These are phyloP conservation scores for Triangularia verruculosa DNA, from an alignment of 2,329 filamentous ascomycete species.

Conservation along the genomic window DNA sequence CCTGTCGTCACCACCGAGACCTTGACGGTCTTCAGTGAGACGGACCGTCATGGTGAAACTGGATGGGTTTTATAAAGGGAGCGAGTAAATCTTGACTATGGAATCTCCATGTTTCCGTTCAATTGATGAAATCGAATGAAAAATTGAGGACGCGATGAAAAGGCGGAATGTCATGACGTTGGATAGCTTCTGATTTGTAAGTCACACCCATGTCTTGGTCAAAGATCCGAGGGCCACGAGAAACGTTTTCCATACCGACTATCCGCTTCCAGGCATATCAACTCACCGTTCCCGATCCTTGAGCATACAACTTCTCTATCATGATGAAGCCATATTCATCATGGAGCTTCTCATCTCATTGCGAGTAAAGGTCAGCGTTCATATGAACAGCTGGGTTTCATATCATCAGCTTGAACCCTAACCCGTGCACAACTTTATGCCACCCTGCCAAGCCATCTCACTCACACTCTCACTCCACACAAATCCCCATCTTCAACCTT, in stretches of 20 bases:
- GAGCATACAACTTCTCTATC: background rate
- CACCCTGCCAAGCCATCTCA: background rate
- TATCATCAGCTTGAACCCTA: background rate
- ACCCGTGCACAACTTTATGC: background rate
- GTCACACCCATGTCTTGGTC: background rate
- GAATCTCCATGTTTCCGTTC: background rate
- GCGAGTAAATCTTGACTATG: too few species aligned
- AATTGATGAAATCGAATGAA: background rate
- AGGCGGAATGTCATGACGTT: slow-evolving; percentile 7
- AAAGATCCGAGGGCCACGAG: background rate
- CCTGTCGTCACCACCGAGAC: slow-evolving; percentile 5
- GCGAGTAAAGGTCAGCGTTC: background rate
- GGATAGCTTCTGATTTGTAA: slow-evolving; percentile 22
- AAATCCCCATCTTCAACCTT: slow-evolving; percentile 1
- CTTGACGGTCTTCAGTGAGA: slow-evolving; percentile 2
- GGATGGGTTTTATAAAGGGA: background rate
- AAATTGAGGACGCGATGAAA: background rate
- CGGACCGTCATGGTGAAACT: slow-evolving; percentile 3
- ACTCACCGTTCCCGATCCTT: background rate
- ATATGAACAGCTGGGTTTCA: background rate
- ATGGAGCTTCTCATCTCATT: background rate
- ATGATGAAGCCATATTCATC: background rate
- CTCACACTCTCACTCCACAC: slow-evolving; percentile 5
- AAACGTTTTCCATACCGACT: background rate
- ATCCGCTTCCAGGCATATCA: background rate